A percentile compares a stretch with the other conserved stretches of the same genome.
phyloP scores from a whole-genome alignment of 441 rosid species.

The Populus hybrid region DNA sequence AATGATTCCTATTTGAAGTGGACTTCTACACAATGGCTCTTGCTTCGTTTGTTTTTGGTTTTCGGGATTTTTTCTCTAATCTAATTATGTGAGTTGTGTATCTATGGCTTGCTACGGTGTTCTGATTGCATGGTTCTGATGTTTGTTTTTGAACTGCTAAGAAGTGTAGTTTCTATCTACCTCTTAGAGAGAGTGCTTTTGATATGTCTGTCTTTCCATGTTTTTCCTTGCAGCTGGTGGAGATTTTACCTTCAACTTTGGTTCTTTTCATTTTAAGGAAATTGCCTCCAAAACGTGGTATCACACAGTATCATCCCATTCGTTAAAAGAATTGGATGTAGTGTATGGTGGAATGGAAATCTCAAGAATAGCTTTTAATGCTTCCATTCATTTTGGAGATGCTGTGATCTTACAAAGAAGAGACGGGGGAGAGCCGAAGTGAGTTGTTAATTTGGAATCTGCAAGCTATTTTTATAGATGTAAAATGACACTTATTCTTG shows the following conservation, averaged over 20 bases:
- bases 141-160: neutral
- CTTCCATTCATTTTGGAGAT: constrained; percentile 6
- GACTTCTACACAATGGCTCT: too few species aligned
- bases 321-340: constrained; percentile 32
- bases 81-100: neutral
- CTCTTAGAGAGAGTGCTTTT: neutral
- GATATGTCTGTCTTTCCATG: neutral
- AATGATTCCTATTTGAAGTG: too few species aligned
- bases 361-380: constrained; percentile 8
- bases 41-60: too few species aligned
- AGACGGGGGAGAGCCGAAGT: neutral
- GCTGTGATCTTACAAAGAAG: neutral
- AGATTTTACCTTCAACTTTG: constrained; percentile 76
- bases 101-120: neutral
- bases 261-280: constrained; percentile 86
- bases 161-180: neutral
- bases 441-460: neutral
- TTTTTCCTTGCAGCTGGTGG: constrained; percentile 61
- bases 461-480: constrained; percentile 9
- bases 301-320: constrained; percentile 75
- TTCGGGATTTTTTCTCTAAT: too few species aligned
- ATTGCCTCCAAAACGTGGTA: constrained; percentile 80
- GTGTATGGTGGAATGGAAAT: neutral
- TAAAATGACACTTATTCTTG: constrained; percentile 13
- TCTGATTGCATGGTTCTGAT: neutral